Base-by-base conservation (phyloP, 2,329 filamentous ascomycete genomes). In the Niveomyces coronatus region DNA sequence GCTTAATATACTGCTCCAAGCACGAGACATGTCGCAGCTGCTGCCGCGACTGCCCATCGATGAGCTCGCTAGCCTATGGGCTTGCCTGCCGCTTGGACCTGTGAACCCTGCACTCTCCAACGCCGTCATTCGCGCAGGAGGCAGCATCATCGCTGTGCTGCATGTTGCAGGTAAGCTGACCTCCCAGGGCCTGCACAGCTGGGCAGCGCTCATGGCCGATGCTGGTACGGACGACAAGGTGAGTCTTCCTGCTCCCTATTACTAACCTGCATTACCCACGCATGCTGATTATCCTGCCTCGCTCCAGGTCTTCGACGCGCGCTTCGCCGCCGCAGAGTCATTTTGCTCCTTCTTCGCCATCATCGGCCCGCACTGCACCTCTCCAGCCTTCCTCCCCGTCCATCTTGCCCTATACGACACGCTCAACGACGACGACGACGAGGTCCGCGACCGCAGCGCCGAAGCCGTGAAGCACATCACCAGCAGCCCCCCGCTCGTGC, bases 381-480 rank as follows among this genome's bases (percentile, higher is more conserved):
- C 45, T 31, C 46, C 58, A 26, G 53, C 56, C 11, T 61, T 75
- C 23, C 56, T 85, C 2, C 63, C 73, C 2, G 63, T 74, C 20
- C 71, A 82, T 36, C 55, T 86, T 5, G 66, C 79, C 4, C 62
- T 89, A 1, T 88, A 91, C 57, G 79, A 86, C 53, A 67, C 78
- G 31, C 68, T 94, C 4, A 83, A 85, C 52, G 91, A 96, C 53
- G 89, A 96, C 53, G 89, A 96, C 53, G 85, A 94, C 44, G 87
- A 95, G 41, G 74, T 95, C 45, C 76, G 89, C 31, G 72, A 80
- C 23, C 56, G 73, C 1, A 81, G 79, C 7, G 73, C 79, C 3
- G 43, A 49, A 0, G 67, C 73, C 2, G 64, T 70, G 0, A 53
- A 59, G 5, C 54, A 52, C 16, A 55, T 83, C 17, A 47, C 79